Base-by-base conservation (phyloP, 2,329 filamentous ascomycete genomes). In the Orbilia blumenaviensis region DNA sequence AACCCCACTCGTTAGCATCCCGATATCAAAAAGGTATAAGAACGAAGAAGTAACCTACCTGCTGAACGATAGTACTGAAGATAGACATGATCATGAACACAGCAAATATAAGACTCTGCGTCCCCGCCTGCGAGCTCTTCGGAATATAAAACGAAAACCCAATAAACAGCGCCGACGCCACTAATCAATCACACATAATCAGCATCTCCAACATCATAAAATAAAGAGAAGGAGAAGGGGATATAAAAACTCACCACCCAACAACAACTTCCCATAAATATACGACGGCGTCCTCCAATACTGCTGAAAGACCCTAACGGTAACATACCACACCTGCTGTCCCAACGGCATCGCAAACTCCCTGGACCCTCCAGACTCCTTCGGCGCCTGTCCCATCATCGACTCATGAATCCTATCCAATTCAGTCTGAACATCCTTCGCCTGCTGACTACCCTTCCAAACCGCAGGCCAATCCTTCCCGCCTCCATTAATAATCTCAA, bases 211-310 rank as follows among this genome's bases (percentile, higher is more conserved):
- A 56, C n/a, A 14, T n/a, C 3, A 4, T 18, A 2, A n/a, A 8
- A 8, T n/a, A 25, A 66, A 78, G 84, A 38, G 87, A 84, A 14
- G 38, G 12, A 7, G 12, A 5, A 10, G n/a, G n/a, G n/a, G n/a
- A n/a, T n/a, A n/a, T n/a, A 34, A 16, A 89, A 83, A 81, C 89
- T 92, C n/a, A 71, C 66, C 60, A 94, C 61, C 69, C 10, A 96
- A 89, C 0, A 86, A 84, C 0, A 86, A 81, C 85, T 96, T 96
- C 80, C 91, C 90, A 84, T 94, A 96, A 82, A 97, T 94, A 85
- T 96, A 96, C 2, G 89, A 87, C 0, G 93, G 93, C 0, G 90
- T 94, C 72, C 93, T 91, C 93, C 93, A 96, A 86, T 95, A 96
- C 82, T 96, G 93, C 81, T 94, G 88, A 85, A 96, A 95, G 25